A percentile compares a stretch with the other conserved stretches of the same genome.
These are phyloP conservation scores for Prunus davidiana DNA, from an alignment of 306 rosid genomes.

Conservation along the genomic window DNA sequence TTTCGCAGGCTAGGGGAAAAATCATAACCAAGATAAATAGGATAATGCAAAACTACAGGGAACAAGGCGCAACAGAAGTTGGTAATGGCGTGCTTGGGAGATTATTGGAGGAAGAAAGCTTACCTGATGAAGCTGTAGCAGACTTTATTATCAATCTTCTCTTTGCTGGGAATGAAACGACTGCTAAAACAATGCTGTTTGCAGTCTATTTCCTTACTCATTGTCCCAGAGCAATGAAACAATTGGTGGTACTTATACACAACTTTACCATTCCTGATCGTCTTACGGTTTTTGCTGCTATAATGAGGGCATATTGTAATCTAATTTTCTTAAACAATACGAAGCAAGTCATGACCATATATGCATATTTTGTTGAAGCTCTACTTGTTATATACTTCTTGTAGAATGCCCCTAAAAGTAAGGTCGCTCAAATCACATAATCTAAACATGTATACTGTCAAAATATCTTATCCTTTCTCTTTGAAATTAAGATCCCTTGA, in stretches of 20 bases:
- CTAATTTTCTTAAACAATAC: not conserved
- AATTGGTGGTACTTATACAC: constrained; percentile 47
- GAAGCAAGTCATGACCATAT: too few species aligned
- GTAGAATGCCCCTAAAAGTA: too few species aligned
- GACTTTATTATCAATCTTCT: constrained; percentile 95
- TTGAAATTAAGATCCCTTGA: not conserved
- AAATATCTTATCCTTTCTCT: not conserved
- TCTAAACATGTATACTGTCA: not conserved
- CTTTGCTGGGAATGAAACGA: constrained; percentile 94
- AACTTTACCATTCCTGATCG: not conserved
- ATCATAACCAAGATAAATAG: constrained; percentile 69
- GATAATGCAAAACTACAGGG: constrained; percentile 50
- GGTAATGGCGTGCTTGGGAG: constrained; percentile 68
- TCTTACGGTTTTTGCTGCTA: not conserved
- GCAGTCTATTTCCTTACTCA: constrained; percentile 85
- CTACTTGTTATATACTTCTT: too few species aligned
- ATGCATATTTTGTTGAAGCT: too few species aligned
- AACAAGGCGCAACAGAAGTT: constrained; percentile 31
- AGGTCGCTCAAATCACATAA: not conserved
- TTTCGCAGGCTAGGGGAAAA: constrained; percentile 70
- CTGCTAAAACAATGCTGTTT: constrained; percentile 93
- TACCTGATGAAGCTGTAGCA: constrained; percentile 67
- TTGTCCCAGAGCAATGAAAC: constrained; percentile 64
- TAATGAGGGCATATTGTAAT: not conserved
- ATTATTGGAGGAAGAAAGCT: constrained; percentile 69